phyloP scores from a whole-genome alignment of 208 protist species.

The Acanthamoeba triangularis region DNA sequence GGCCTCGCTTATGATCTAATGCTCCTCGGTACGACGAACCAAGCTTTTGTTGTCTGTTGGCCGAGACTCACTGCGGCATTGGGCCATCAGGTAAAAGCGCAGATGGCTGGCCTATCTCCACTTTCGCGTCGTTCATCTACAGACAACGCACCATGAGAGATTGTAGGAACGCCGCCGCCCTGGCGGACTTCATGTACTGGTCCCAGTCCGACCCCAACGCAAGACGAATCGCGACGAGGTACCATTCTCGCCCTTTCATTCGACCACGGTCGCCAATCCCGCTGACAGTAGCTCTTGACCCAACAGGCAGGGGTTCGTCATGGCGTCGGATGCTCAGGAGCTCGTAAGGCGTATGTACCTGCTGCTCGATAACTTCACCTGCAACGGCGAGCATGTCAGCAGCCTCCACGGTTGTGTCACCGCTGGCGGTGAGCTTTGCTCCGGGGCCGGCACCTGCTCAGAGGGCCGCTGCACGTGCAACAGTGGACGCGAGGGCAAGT shows the following conservation, averaged over 20 bases:
- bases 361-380: background rate
- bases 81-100: no score
- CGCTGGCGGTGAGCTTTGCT: background rate
- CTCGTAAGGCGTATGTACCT: background rate
- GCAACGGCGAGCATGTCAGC: background rate
- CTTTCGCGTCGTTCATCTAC: background rate
- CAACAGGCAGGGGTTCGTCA: background rate
- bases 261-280: no score
- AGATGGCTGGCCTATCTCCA: no score
- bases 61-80: no score
- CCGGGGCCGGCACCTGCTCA: background rate
- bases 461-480: background rate
- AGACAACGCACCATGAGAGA: background rate
- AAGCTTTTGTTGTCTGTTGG: no score
- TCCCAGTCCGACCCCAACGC: background rate
- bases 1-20: background rate
- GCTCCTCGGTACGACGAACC: background rate
- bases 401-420: no score
- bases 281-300: background rate
- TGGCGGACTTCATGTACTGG: background rate
- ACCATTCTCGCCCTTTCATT: background rate
- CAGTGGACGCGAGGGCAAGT: background rate
- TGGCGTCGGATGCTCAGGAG: background rate
- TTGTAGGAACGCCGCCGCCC: background rate
- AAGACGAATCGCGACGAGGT: background rate